A percentile compares a stretch with the other conserved stretches of the same genome.
Conservation (phyloP, 192 early-diverging fungal species). For the Coemansia guatemalensis region DNA sequence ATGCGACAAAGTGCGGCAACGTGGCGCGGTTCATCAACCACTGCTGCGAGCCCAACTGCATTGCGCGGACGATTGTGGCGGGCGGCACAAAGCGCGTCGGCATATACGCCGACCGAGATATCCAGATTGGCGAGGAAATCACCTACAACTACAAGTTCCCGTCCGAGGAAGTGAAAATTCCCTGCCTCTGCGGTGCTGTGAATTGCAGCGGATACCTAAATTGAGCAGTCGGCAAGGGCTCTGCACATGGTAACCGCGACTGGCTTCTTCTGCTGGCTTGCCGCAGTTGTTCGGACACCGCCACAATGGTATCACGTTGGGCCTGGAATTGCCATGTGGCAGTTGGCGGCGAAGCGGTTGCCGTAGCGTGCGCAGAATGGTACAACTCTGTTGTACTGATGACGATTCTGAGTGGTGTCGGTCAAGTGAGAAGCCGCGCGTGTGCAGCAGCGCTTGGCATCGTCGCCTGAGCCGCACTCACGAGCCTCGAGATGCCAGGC, state of each 20-base stretch:
- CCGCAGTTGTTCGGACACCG: too few relatives aligned
- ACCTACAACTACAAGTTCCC: constrained; percentile 97
- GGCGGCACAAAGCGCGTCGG: constrained; percentile 95
- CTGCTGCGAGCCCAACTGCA: constrained; percentile 98
- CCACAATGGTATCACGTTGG: too few relatives aligned
- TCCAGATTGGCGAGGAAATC: constrained; percentile 94
- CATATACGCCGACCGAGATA: constrained; percentile 95
- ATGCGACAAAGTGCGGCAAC: constrained; percentile 97
- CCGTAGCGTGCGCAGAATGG: background rate
- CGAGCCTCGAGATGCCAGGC: background rate
- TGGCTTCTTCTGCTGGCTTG: too few relatives aligned
- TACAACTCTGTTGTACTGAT: background rate
- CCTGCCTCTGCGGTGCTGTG: constrained; percentile 90
- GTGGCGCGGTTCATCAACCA: constrained; percentile 99
- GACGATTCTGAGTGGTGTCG: background rate
- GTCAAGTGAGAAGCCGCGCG: background rate
- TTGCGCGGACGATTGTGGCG: constrained; percentile 89
- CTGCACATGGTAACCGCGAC: constrained; percentile 1
- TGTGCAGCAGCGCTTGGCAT: background rate
- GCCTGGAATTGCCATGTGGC: background rate
- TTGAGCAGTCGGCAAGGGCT: constrained; percentile 18
- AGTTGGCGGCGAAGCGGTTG: background rate
- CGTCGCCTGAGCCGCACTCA: background rate
- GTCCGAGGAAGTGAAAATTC: constrained; percentile 75
- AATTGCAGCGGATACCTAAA: constrained; percentile 83